Evolutionary conservation across 768 basidiomycete species (phyloP), one percentile per base, ranked within the genome.

Genomic region (Crassisporium funariophilum): DNA sequence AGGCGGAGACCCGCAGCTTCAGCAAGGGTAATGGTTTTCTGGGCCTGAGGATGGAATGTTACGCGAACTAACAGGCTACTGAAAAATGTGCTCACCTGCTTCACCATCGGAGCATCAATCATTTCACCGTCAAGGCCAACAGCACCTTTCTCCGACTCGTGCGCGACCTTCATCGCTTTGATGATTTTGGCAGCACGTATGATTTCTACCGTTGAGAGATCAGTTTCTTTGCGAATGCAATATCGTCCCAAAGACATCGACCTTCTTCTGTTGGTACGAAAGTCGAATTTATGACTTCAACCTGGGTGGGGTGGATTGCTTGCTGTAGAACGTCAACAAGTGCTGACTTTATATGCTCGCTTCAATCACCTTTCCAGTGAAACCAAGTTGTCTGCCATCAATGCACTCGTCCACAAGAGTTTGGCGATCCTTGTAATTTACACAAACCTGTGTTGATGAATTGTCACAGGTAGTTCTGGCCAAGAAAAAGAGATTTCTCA

Each of bases 61-160:
- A 33, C 11, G 38, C 29, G 27, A n/a, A 15, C 13, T 9, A 27
- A 16, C 19, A 21, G 33, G 23, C n/a, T n/a, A n/a, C n/a, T n/a
- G n/a, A n/a, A n/a, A n/a, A n/a, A n/a, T n/a, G n/a, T n/a, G 53
- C 66, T 47, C 47, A 80, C 85, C 77, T 90, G 89, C 62, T 89
- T 88, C 34, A 95, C 71, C 86, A 95, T 91, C 0, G 92, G 92
- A 6, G 88, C 88, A 63, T 95, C 92, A 25, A 95, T 86, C 92
- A 95, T 94, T 59, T 86, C 83, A 38, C 81, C 83, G 37, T 86
- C 84, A 19, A 93, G 70, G 0, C 90, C 91, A 33, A 87, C 79
- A 2, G 92, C 93, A 4, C 89, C 90, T 23, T 67, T 71, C 39
- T 68, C 65, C 10, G 71, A 68, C 13, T 64, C 67, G 57, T 87